Evolutionary conservation across 129 eudicot genomes (phyloP), one percentile per base, ranked within the genome.

Genomic region (Escallonia herrerae): DNA sequence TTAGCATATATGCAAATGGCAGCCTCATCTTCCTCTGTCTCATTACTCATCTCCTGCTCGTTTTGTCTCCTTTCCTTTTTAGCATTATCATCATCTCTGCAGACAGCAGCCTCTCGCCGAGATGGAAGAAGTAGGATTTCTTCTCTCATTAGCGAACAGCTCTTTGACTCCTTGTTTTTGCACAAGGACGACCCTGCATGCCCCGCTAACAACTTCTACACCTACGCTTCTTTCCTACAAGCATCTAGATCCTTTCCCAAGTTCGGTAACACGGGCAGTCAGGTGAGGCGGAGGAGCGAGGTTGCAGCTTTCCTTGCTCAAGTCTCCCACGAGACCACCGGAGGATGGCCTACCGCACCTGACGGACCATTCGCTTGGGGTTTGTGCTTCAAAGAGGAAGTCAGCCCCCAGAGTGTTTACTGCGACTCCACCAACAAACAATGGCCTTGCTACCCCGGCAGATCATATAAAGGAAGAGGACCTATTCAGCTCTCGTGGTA

Each of bases 281-380:
- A 22, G 2, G 22, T 60, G 5, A 62, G 55, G 12, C 69, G 74
- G 11, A 81, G 67, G 63, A 60, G 79, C 0, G 83, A 81, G 55
- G 50, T 81, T 12, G 83, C 86, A 0, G 82, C 86, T 48, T 81
- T 81, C 61, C 77, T 80, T 0, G 84, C 80, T 66, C 84, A 80
- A 66, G 75, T 71, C 62, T 80, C 84, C 50, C 84, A 53, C 2
- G 22, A 6, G 13, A 53, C 13, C 13, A 74, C 82, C 43, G 82
- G 82, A 60, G 82, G 82, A 6, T 78, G 82, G 82, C 43, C 82
- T 2, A 78, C 78, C 10, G 82, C 82, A 8, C 82, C 82, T 0
- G 78, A 78, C 43, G 82, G 82, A 22, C 82, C 82, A 3, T 78
- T 61, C 57, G 56, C 78, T 2, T 78, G 82, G 82, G 82, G 82